phyloP scores from a whole-genome alignment of 148 eudicot genomes.

The Dysphania ambrosioides region DNA sequence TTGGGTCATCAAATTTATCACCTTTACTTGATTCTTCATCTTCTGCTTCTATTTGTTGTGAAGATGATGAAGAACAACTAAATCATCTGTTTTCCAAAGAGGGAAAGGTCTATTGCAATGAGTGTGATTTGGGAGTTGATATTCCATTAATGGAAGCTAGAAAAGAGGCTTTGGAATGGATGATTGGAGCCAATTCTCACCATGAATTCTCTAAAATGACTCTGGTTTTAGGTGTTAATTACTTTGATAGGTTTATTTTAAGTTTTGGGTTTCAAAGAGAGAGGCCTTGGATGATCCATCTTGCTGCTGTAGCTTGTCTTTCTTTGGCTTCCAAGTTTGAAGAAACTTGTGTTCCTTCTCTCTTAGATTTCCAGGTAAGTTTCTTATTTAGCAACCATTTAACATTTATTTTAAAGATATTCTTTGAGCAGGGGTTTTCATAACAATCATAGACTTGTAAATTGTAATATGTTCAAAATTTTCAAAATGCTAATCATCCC shows the following conservation, averaged over 20 bases:
- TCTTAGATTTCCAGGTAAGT: constrained; percentile 71
- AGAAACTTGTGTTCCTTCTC: constrained; percentile 66
- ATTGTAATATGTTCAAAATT: too few species aligned
- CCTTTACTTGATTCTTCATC: background rate
- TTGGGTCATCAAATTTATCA: constrained; percentile 4
- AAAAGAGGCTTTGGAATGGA: constrained; percentile 57
- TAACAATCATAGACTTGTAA: too few species aligned
- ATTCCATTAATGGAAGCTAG: constrained; percentile 34
- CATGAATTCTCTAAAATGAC: constrained; percentile 50
- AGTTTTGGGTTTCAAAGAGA: constrained; percentile 48
- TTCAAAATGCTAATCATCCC: too few species aligned
- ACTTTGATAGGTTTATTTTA: constrained; percentile 57
- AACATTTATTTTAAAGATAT: too few species aligned
- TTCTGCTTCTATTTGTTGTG: background rate
- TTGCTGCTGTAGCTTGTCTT: constrained; percentile 74
- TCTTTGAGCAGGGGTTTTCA: too few species aligned
- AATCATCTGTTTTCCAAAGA: constrained; percentile 48
- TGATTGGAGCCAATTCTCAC: constrained; percentile 46
- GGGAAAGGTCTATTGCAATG: constrained; percentile 18
- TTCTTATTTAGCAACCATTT: too few species aligned
- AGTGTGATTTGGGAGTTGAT: constrained; percentile 13
- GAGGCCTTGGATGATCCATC: constrained; percentile 71
- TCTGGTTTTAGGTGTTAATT: constrained; percentile 56
- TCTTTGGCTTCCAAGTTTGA: constrained; percentile 82
- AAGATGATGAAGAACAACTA: constrained; percentile 41